Conservation (phyloP, 2,329 filamentous ascomycete genomes). For the Cercospora citrullina region DNA sequence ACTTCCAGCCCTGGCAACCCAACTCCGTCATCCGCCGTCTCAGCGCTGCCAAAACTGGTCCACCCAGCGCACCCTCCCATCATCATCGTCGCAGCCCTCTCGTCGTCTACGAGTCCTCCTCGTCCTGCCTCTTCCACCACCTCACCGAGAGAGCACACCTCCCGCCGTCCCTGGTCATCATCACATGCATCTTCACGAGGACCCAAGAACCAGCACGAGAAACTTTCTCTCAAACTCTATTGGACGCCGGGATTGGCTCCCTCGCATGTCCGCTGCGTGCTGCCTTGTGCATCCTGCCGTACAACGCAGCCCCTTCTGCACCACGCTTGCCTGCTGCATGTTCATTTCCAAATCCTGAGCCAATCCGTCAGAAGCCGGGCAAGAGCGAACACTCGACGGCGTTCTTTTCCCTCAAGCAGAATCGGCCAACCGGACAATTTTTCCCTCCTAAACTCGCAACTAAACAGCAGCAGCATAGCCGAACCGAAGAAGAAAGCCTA, state of each 20-base stretch:
- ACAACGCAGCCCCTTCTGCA: neutral
- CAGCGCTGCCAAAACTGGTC: neutral
- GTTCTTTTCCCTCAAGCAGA: neutral
- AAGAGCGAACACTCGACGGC: neutral
- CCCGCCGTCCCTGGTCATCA: neutral
- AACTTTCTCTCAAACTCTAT: neutral
- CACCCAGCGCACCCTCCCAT: neutral
- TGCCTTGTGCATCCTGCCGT: neutral
- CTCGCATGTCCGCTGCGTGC: slow-evolving; percentile 7
- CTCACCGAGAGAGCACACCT: neutral
- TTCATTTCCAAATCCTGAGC: neutral
- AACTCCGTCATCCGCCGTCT: neutral
- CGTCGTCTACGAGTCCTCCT: neutral
- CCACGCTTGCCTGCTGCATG: neutral
- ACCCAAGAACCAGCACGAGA: neutral
- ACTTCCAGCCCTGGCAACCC: neutral
- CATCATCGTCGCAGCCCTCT: neutral
- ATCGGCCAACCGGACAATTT: neutral
- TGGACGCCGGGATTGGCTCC: slow-evolving; percentile 5
- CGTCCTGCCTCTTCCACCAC: neutral
- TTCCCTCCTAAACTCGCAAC: neutral
- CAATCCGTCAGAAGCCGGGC: neutral
- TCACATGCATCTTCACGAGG: slow-evolving; percentile 5
- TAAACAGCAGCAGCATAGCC: neutral
- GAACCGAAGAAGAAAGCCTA: neutral